phyloP scores from a whole-genome alignment of 257 asterid genomes.

The Nicotiana tomentosiformis region DNA sequence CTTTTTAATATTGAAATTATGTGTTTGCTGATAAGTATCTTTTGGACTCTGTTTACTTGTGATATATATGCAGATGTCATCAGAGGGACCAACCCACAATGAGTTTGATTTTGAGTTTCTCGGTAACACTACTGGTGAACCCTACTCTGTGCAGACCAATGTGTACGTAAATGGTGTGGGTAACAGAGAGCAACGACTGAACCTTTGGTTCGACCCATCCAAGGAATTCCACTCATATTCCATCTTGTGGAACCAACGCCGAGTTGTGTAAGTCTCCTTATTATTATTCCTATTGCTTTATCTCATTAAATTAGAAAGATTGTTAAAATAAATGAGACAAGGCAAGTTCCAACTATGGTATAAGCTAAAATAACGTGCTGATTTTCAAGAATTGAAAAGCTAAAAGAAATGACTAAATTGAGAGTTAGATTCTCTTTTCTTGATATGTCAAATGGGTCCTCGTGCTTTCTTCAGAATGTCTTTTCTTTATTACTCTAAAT shows the following conservation, averaged over 20 bases:
- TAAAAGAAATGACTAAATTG: neutral
- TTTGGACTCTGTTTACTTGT: neutral
- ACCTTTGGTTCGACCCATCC: conserved; percentile 90
- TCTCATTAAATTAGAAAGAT: neutral
- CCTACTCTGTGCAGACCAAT: conserved; percentile 77
- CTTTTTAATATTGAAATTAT: neutral
- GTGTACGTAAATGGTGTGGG: conserved; percentile 81
- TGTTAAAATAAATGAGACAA: neutral
- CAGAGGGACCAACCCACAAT: conserved; percentile 71
- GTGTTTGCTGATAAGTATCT: neutral
- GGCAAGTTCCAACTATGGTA: neutral
- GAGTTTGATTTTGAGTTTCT: conserved; percentile 89
- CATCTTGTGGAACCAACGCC: conserved; percentile 64
- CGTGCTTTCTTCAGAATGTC: neutral
- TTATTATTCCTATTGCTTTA: neutral
- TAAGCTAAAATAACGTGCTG: neutral
- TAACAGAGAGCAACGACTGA: conserved; percentile 75
- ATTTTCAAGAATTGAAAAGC: neutral
- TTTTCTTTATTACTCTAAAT: neutral
- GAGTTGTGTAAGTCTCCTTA: conserved; percentile 62
- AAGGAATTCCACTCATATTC: conserved; percentile 75
- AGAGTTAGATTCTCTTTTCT: neutral
- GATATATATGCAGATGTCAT: conserved; percentile 61
- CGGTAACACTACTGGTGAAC: conserved; percentile 84
- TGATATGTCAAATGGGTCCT: neutral